Percentiles rank a stretch among this genome's conserved stretches.
Conservation (phyloP, 1,284 basidiomycete species). For the Caloboletus inedulis region DNA sequence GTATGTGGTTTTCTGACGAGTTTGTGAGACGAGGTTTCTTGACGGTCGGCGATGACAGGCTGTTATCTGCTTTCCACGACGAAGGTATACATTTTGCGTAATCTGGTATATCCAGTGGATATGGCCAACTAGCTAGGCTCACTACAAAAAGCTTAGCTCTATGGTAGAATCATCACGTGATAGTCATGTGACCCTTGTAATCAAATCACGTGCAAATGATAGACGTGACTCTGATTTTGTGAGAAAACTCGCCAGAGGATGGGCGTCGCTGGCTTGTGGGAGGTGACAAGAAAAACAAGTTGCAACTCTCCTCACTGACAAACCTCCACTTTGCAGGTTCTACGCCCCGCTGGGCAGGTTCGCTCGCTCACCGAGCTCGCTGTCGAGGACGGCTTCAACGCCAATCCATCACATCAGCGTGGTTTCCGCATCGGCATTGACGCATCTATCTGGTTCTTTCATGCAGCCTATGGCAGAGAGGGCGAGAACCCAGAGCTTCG, state of each 20-base stretch:
- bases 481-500: conserved; percentile 78
- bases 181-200: conserved; percentile 4
- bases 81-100: conserved; percentile 60
- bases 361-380: conserved; percentile 69
- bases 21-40: background rate
- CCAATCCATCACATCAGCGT: conserved; percentile 53
- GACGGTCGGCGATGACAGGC: conserved; percentile 33
- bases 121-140: too few relatives aligned
- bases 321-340: conserved; percentile 40
- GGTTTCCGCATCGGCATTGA: conserved; percentile 76
- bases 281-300: conserved; percentile 21
- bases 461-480: conserved; percentile 68
- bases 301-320: background rate
- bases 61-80: conserved; percentile 59
- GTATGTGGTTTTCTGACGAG: conserved; percentile 36
- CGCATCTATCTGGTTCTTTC: conserved; percentile 81
- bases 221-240: background rate
- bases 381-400: conserved; percentile 65
- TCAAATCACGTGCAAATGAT: conserved; percentile 7
- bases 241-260: too few relatives aligned
- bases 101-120: too few relatives aligned
- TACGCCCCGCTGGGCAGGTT: conserved; percentile 58
- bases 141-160: too few relatives aligned
- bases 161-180: conserved; percentile 6
- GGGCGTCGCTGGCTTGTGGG: conserved; percentile 51